A percentile compares a stretch with the other conserved stretches of the same genome.
Conservation (phyloP, 495 filamentous ascomycete species). For the Hypoxylon perforatum region DNA sequence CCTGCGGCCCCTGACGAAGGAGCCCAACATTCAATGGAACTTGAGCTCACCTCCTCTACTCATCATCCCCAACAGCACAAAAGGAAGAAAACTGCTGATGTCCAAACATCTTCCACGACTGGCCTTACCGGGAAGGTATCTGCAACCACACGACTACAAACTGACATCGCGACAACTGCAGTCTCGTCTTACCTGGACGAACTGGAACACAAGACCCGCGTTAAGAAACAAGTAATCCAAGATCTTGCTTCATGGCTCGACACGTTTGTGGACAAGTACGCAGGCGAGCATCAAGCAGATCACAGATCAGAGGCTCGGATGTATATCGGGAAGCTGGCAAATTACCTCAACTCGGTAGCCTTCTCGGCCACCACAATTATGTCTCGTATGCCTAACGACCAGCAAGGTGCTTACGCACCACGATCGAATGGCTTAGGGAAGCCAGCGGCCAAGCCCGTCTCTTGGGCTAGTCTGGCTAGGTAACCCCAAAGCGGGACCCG, state of each 20-base stretch:
- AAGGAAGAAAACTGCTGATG: not conserved
- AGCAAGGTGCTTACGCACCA: not conserved
- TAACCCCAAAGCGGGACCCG: not conserved
- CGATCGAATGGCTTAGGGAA: not conserved
- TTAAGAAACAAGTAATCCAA: not conserved
- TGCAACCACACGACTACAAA: not conserved
- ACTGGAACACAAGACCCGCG: not conserved
- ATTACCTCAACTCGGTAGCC: not conserved
- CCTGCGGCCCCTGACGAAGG: not conserved
- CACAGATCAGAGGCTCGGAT: not conserved
- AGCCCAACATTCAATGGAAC: not conserved
- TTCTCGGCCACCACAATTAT: not conserved
- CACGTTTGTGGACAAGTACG: not conserved
- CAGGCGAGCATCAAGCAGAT: not conserved
- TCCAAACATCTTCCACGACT: not conserved
- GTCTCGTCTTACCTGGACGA: not conserved
- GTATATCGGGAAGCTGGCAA: not conserved
- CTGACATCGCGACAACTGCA: not conserved
- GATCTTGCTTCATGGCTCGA: not conserved
- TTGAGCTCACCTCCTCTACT: not conserved
- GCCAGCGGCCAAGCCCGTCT: not conserved
- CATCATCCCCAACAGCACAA: not conserved
- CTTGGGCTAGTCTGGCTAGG: not conserved
- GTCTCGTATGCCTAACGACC: not conserved
- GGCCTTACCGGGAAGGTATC: not conserved